phyloP scores from a whole-genome alignment of 2,329 filamentous ascomycete genomes.

The Dendryphion nanum region DNA sequence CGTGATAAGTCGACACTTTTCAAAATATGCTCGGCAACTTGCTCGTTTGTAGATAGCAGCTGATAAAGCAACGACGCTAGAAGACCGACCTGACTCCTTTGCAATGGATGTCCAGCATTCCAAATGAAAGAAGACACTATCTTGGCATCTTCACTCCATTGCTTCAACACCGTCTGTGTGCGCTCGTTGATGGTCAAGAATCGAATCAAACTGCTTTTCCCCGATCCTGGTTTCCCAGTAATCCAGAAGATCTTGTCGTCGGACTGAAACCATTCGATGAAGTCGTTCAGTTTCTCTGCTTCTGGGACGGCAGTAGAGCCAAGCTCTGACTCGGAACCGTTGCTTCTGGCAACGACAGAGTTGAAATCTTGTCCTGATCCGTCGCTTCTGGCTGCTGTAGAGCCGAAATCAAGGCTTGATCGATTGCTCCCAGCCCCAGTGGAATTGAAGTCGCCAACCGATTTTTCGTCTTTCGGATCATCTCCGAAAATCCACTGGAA shows the following conservation, averaged over 20 bases:
- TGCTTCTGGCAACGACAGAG: too few species aligned
- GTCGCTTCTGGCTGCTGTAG: too few species aligned
- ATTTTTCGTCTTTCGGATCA: too few species aligned
- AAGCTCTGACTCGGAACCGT: too few species aligned
- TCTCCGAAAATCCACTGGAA: conserved; percentile 1
- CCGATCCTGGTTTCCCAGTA: conserved; percentile 47
- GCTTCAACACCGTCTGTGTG: neutral
- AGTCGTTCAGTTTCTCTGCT: conserved; percentile 2
- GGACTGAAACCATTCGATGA: conserved; percentile 11
- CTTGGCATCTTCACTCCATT: neutral
- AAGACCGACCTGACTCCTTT: neutral
- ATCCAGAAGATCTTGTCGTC: conserved; percentile 28
- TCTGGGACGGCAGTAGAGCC: too few species aligned
- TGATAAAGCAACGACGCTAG: conserved; percentile 2
- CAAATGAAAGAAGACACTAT: conserved; percentile 2
- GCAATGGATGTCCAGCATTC: neutral
- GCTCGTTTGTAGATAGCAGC: neutral
- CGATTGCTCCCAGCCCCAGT: too few species aligned
- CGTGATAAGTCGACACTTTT: neutral
- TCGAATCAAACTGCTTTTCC: conserved; percentile 48
- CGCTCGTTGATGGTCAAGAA: conserved; percentile 1
- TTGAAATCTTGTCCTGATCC: too few species aligned
- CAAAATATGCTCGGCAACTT: neutral
- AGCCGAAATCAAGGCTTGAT: too few species aligned
- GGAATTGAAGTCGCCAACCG: too few species aligned